These are phyloP conservation scores for Lithohypha guttulata DNA, from an alignment of 2,329 filamentous ascomycete species.

Conservation along the genomic window DNA sequence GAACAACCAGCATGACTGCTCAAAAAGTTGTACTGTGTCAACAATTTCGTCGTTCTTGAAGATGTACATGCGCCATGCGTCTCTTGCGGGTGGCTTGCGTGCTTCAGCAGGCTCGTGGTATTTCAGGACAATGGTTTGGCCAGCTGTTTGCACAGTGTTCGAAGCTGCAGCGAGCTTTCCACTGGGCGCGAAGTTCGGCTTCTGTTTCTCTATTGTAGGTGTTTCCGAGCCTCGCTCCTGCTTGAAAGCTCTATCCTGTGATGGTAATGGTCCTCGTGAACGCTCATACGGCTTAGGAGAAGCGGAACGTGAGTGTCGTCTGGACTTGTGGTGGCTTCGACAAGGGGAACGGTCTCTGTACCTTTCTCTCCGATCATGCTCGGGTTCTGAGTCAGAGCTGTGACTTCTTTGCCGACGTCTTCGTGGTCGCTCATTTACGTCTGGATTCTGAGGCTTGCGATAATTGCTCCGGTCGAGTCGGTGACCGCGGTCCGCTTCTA, in stretches of 20 bases:
- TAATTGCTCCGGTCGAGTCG: no score
- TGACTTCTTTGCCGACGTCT: no score
- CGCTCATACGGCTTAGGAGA: slow-evolving; percentile 11
- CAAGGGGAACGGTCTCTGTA: slow-evolving; percentile 7
- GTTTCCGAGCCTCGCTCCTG: slow-evolving; percentile 24
- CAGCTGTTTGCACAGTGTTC: slow-evolving; percentile 59
- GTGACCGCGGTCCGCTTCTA: no score
- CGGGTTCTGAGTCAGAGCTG: no score
- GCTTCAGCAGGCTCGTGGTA: slow-evolving; percentile 94
- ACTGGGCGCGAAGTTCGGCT: slow-evolving; percentile 73
- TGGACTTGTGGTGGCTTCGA: background rate
- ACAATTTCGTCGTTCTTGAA: slow-evolving; percentile 77
- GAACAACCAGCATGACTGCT: slow-evolving; percentile 80
- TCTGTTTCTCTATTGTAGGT: slow-evolving; percentile 55
- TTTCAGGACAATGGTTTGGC: slow-evolving; percentile 67
- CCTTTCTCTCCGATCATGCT: no score
- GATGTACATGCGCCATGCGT: slow-evolving; percentile 81
- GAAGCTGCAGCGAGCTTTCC: slow-evolving; percentile 79
- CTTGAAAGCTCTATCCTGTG: slow-evolving; percentile 36
- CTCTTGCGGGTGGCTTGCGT: slow-evolving; percentile 67
- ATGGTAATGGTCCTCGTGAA: slow-evolving; percentile 30
- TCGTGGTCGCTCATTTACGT: no score
- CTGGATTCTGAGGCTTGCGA: no score
- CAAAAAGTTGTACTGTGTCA: slow-evolving; percentile 66
- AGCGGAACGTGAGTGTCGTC: slow-evolving; percentile 21